Conservation (phyloP, 2,329 filamentous ascomycete genomes). For the Westerdykella aurantiaca region DNA sequence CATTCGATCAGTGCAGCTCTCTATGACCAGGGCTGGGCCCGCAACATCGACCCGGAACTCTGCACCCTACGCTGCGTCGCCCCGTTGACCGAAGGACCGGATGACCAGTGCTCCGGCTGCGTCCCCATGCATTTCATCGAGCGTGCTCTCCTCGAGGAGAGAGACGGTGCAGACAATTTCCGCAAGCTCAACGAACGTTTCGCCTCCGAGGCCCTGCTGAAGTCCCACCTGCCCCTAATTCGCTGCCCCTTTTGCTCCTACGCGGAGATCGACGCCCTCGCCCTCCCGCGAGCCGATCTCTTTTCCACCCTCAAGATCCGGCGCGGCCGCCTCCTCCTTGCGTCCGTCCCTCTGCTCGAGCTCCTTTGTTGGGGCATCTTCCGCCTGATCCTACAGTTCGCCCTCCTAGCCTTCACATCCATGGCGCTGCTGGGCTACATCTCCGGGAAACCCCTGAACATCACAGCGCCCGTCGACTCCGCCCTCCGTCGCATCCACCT, state of each 20-base stretch:
- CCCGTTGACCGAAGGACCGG: conserved; percentile 50
- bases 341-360: conserved; percentile 25
- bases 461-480: conserved; percentile 45
- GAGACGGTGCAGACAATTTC: conserved; percentile 65
- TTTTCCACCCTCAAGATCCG: conserved; percentile 21
- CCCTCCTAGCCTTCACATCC: conserved; percentile 44
- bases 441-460: conserved; percentile 16
- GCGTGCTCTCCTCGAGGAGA: conserved; percentile 64
- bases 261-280: conserved; percentile 67
- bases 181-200: conserved; percentile 73
- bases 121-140: conserved; percentile 64
- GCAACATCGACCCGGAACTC: conserved; percentile 65
- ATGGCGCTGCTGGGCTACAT: conserved; percentile 17
- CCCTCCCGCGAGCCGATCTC: conserved; percentile 20
- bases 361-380: conserved; percentile 37
- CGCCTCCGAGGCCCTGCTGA: conserved; percentile 67
- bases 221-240: conserved; percentile 68
- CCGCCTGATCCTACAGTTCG: conserved; percentile 48
- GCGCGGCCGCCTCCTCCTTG: conserved; percentile 27
- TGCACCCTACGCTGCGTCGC: conserved; percentile 82
- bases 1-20: conserved; percentile 78
- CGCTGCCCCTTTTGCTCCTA: conserved; percentile 90
- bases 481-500: conserved; percentile 64
- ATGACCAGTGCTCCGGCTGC: conserved; percentile 60
- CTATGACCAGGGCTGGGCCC: conserved; percentile 87